These are phyloP conservation scores for Vigna mungo DNA, from an alignment of 306 rosid species.

Conservation along the genomic window DNA sequence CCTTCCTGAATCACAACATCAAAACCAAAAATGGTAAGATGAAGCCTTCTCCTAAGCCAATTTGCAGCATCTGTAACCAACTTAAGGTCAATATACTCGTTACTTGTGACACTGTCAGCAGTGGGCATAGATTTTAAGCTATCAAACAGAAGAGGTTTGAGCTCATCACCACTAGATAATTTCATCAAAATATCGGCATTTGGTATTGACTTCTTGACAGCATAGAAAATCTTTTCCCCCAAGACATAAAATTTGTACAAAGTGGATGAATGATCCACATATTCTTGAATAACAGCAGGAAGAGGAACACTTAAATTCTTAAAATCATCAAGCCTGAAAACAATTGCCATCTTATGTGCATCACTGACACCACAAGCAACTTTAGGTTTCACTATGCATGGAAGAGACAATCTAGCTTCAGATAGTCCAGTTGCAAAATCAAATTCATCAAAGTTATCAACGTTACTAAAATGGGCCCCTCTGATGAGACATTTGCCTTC, in stretches of 20 bases:
- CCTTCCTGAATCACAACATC: slow-evolving; percentile 90
- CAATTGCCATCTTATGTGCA: slow-evolving; percentile 92
- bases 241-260: slow-evolving; percentile 83
- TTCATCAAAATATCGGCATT: slow-evolving; percentile 65
- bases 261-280: slow-evolving; percentile 90
- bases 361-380: slow-evolving; percentile 91
- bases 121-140: slow-evolving; percentile 85
- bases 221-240: slow-evolving; percentile 79
- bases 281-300: slow-evolving; percentile 93
- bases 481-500: slow-evolving; percentile 60
- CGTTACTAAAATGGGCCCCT: slow-evolving; percentile 82
- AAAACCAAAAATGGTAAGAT: slow-evolving; percentile 82
- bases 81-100: slow-evolving; percentile 58
- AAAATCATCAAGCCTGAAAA: slow-evolving; percentile 73
- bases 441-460: slow-evolving; percentile 61
- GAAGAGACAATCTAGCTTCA: slow-evolving; percentile 72
- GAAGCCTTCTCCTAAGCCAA: slow-evolving; percentile 72
- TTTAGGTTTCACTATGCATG: slow-evolving; percentile 90
- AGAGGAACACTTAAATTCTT: slow-evolving; percentile 79
- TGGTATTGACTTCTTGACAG: slow-evolving; percentile 88
- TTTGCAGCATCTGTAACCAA: slow-evolving; percentile 71
- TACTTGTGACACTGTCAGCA: slow-evolving; percentile 39
- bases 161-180: slow-evolving; percentile 53
- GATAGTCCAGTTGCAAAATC: slow-evolving; percentile 58
- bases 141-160: slow-evolving; percentile 79